A percentile compares a stretch with the other conserved stretches of the same genome.
Conservation (phyloP, 2,329 filamentous ascomycete genomes). For the Calonectria pauciramosa region DNA sequence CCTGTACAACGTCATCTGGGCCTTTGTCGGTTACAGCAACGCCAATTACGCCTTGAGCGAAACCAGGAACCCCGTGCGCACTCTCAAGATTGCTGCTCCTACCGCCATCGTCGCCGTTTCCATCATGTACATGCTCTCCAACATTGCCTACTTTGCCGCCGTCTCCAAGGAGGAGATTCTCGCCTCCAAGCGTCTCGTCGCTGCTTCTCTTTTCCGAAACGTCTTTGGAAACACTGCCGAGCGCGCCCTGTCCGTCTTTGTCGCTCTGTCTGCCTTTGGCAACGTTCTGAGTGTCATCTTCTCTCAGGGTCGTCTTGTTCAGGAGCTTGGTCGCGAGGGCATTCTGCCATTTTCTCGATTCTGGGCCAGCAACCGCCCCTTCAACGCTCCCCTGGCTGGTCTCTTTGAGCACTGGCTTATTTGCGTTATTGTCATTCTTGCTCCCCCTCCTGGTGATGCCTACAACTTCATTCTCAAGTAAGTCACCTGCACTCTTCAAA, state of each 20-base stretch:
- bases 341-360: slow-evolving; percentile 74
- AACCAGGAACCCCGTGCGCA: slow-evolving; percentile 74
- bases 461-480: slow-evolving; percentile 75
- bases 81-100: slow-evolving; percentile 75
- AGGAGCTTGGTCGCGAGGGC: slow-evolving; percentile 76
- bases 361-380: slow-evolving; percentile 75
- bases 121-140: slow-evolving; percentile 75
- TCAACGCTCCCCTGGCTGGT: slow-evolving; percentile 72
- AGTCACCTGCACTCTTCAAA: background rate
- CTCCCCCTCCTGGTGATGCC: slow-evolving; percentile 75
- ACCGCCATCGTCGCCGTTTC: slow-evolving; percentile 70
- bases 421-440: slow-evolving; percentile 75
- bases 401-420: slow-evolving; percentile 75
- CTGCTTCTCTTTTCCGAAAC: slow-evolving; percentile 69
- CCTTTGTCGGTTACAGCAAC: slow-evolving; percentile 77
- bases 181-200: slow-evolving; percentile 64
- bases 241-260: slow-evolving; percentile 73
- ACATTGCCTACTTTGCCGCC: slow-evolving; percentile 76
- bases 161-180: slow-evolving; percentile 68
- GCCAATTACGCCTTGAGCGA: slow-evolving; percentile 77
- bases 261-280: slow-evolving; percentile 76
- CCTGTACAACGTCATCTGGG: slow-evolving; percentile 80
- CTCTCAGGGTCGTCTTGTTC: slow-evolving; percentile 75
- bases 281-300: slow-evolving; percentile 79
- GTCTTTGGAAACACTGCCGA: slow-evolving; percentile 68